These are phyloP conservation scores for Mortierella sp. DNA, from an alignment of 371 early-diverging fungal species.

Conservation along the genomic window DNA sequence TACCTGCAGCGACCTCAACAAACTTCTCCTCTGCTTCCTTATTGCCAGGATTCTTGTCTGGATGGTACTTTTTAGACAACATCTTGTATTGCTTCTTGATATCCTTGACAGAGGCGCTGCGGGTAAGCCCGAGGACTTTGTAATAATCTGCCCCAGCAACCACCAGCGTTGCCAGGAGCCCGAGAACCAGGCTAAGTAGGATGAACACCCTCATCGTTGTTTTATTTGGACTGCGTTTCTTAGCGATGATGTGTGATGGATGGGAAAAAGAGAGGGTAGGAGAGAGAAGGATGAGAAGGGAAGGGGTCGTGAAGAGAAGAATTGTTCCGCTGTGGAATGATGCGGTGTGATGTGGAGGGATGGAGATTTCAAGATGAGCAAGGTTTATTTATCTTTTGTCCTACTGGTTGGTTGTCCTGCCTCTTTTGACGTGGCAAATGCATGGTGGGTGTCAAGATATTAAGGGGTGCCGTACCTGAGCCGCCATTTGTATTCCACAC, in stretches of 20 bases:
- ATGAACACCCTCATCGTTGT: conserved; percentile 28
- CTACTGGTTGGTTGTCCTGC: not conserved
- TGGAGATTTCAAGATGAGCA: not conserved
- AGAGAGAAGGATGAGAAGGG: not conserved
- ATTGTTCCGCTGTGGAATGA: too few relatives aligned
- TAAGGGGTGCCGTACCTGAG: not conserved
- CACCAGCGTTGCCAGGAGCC: conserved; percentile 43
- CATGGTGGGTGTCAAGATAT: not conserved
- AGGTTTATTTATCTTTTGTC: not conserved
- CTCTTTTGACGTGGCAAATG: not conserved
- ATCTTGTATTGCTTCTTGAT: conserved; percentile 95
- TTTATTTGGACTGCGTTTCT: not conserved
- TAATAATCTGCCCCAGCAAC: conserved; percentile 74
- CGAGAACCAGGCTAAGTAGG: conserved; percentile 35
- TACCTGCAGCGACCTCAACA: conserved; percentile 91
- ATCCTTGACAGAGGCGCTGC: conserved; percentile 83
- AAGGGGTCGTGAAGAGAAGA: not conserved
- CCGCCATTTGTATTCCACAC: not conserved
- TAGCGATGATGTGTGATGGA: not conserved
- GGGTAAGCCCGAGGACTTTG: conserved; percentile 87
- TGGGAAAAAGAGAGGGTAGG: not conserved
- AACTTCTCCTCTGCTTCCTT: conserved; percentile 89
- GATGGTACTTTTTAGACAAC: conserved; percentile 89
- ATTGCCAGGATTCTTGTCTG: conserved; percentile 93
- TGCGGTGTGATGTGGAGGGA: too few relatives aligned